Base-by-base conservation (phyloP, 108 stramenopile genomes). In the Nitzschia sp. region DNA sequence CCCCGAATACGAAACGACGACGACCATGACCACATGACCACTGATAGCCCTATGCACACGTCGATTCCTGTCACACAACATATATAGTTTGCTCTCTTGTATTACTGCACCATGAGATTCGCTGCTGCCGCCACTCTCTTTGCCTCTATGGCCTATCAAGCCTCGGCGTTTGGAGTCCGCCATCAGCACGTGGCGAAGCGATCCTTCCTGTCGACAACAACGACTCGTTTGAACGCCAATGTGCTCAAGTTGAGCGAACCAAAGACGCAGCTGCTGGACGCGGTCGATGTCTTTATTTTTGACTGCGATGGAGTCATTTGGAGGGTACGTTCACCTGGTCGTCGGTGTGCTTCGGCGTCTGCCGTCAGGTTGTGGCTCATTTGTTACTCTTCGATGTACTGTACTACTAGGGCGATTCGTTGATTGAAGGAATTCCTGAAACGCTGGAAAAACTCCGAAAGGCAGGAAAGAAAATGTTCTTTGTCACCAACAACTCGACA, bases 221-320 rank as follows among this genome's bases (percentile, higher is more conserved):
- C 57, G 5, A 18, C 68, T 29, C 48, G 46, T n/a, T 19, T 32
- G 25, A 61, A 57, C 21, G 90, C 90, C 49, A 86, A 84, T 55
- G 93, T 94, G 3, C 64, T 70, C 3, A 90, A 86, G 75, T 72
- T 95, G 17, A 78, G 74, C 46, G 87, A 95, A 17, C 89, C 94
- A 0, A 59, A 83, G 32, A 74, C 71, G 42, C 71, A 83, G 48
- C 77, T 97, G 48, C 64, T 97, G 54, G 82, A 92, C 55, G 46
- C 81, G 21, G 87, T 92, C 0, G 97, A 99, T 71, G 95, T 97
- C 0, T 99, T 99, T 69, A 99, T 99, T 68, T 99, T 99, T 72
- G 98, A 99, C 80, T 99, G 98, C 57, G 98, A 99, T 72, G 98
- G 98, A 64, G 98, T 99, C 54, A 98, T 99, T 71, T 99, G 98